phyloP scores from a whole-genome alignment of 768 basidiomycete genomes.

The Inosperma sp. region DNA sequence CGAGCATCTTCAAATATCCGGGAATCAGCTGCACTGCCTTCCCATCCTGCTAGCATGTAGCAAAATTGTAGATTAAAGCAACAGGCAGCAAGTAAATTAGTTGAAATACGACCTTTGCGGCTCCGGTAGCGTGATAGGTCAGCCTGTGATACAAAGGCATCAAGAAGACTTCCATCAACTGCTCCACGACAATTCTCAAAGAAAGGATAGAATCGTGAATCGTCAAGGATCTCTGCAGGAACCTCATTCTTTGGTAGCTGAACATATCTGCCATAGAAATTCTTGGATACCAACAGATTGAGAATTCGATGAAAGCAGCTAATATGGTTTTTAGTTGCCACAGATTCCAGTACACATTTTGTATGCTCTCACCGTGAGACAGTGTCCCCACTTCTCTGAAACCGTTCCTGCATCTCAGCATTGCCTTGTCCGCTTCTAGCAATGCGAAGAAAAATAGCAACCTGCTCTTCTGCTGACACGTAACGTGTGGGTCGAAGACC shows the following conservation, averaged over 20 bases:
- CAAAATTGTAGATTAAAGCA: slow-evolving; percentile 26
- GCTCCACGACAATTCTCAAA: slow-evolving; percentile 26
- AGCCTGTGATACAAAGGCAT: slow-evolving; percentile 17
- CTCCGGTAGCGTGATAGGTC: slow-evolving; percentile 16
- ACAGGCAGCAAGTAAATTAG: slow-evolving; percentile 31
- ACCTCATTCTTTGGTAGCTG: slow-evolving; percentile 13
- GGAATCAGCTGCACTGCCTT: slow-evolving; percentile 32
- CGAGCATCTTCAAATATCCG: slow-evolving; percentile 24
- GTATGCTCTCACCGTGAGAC: slow-evolving; percentile 27
- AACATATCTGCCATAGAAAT: slow-evolving; percentile 13
- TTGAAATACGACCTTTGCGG: slow-evolving; percentile 25
- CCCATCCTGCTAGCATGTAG: slow-evolving; percentile 34
- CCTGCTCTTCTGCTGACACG: slow-evolving; percentile 31
- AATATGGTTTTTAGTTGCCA: neutral
- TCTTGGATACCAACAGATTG: slow-evolving; percentile 16
- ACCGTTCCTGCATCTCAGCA: slow-evolving; percentile 30
- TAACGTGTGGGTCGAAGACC: slow-evolving; percentile 20
- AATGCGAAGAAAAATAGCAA: slow-evolving; percentile 35
- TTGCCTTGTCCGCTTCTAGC: slow-evolving; percentile 24
- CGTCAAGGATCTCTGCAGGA: slow-evolving; percentile 15
- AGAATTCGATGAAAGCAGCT: slow-evolving; percentile 20
- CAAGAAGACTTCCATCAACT: slow-evolving; percentile 23
- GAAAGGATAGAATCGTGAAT: slow-evolving; percentile 25
- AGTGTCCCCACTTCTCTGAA: slow-evolving; percentile 36
- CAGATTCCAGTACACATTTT: neutral